These are phyloP conservation scores for Pseudoscleropodium purum DNA, from an alignment of 225 moss, liverwort and hornwort species.

Conservation along the genomic window DNA sequence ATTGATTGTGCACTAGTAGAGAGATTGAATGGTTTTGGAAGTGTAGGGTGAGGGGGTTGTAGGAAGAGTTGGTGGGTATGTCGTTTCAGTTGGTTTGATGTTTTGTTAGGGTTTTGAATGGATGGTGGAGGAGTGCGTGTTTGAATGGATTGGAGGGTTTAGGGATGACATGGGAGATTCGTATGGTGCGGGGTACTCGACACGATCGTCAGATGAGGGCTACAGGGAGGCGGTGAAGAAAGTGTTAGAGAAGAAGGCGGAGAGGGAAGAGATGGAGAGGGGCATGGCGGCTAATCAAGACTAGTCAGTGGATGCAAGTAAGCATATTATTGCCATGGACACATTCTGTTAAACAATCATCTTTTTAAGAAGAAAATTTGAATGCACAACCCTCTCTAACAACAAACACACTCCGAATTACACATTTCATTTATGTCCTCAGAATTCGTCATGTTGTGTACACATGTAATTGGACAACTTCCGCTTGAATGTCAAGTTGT, in stretches of 20 bases:
- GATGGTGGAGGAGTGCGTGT: not conserved
- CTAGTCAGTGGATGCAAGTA: slow-evolving; percentile 9
- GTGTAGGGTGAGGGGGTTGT: not conserved
- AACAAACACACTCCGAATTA: not conserved
- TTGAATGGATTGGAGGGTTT: not conserved
- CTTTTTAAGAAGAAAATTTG: not conserved
- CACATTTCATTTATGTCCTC: not conserved
- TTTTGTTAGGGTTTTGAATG: not conserved
- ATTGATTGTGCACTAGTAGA: not conserved
- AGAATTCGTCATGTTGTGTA: not conserved
- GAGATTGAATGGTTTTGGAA: not conserved
- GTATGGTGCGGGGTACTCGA: slow-evolving; percentile 21
- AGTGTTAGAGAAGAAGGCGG: slow-evolving; percentile 20
- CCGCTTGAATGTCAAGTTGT: not conserved
- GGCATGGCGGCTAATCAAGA: not conserved
- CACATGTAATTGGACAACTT: not conserved
- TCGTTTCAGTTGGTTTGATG: not conserved
- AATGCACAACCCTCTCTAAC: not conserved
- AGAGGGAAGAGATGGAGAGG: slow-evolving; percentile 1
- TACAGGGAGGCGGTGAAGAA: slow-evolving; percentile 35
- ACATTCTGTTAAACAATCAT: not conserved
- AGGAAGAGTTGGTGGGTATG: not conserved
- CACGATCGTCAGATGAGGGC: slow-evolving; percentile 31
- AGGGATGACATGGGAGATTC: slow-evolving; percentile 48
- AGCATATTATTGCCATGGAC: not conserved